Conservation (phyloP, 352 stramenopile genomes). For the Phytophthora palmivora region DNA sequence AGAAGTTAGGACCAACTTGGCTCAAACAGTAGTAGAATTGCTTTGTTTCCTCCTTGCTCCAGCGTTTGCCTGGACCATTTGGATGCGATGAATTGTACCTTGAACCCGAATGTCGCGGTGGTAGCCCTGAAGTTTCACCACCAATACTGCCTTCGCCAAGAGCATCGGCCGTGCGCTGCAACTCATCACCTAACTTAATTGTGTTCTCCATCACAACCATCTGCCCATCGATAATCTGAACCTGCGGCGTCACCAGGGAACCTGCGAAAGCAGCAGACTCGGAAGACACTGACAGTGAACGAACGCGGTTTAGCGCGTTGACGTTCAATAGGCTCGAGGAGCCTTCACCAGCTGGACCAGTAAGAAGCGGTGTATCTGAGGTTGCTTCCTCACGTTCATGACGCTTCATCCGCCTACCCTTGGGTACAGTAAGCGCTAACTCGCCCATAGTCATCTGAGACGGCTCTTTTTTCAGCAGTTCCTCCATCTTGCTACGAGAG, state of each 20-base stretch:
- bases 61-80: constrained; percentile 63
- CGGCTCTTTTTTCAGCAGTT: constrained; percentile 72
- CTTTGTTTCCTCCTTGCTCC: constrained; percentile 86
- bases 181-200: constrained; percentile 66
- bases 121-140: constrained; percentile 35
- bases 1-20: constrained; percentile 87
- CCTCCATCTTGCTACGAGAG: constrained; percentile 56
- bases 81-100: constrained; percentile 51
- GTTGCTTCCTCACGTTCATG: constrained; percentile 68
- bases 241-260: constrained; percentile 76
- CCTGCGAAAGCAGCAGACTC: constrained; percentile 67
- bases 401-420: constrained; percentile 58
- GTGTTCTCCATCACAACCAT: constrained; percentile 83
- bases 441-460: constrained; percentile 90
- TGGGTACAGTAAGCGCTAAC: constrained; percentile 77
- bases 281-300: constrained; percentile 69
- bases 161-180: constrained; percentile 37
- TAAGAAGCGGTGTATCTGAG: constrained; percentile 33
- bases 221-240: constrained; percentile 87
- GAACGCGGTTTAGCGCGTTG: constrained; percentile 56
- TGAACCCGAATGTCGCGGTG: constrained; percentile 41
- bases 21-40: constrained; percentile 91
- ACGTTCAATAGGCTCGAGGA: constrained; percentile 45
- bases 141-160: constrained; percentile 38
- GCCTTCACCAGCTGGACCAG: constrained; percentile 12